Evolutionary conservation across 768 basidiomycete species (phyloP).

Genomic region (Piloderma croceum): DNA sequence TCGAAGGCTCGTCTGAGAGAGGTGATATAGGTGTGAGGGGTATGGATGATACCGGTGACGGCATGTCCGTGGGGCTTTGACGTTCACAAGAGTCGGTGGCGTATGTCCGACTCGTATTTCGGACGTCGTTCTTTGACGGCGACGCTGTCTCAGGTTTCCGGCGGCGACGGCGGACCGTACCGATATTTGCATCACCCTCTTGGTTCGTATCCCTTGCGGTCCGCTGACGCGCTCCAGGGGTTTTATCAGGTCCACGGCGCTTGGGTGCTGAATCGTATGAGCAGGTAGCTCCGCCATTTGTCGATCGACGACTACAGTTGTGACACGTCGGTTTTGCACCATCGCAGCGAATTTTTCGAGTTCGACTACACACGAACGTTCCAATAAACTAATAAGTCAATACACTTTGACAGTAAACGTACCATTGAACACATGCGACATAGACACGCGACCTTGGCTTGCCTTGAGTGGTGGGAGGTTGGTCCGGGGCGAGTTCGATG

Average conservation of each 20-base stretch:
- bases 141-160: background rate
- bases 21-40: background rate
- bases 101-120: background rate
- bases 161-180: background rate
- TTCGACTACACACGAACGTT: conserved; percentile 58
- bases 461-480: conserved; percentile 79
- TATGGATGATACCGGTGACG: background rate
- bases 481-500: conserved; percentile 67
- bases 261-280: conserved; percentile 67
- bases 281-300: conserved; percentile 39
- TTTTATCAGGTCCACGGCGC: conserved; percentile 75
- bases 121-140: background rate
- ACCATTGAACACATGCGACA: conserved; percentile 79
- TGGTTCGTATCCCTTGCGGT: conserved; percentile 37
- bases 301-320: conserved; percentile 57
- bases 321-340: conserved; percentile 73
- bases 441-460: conserved; percentile 69
- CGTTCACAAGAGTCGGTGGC: background rate
- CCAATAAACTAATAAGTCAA: conserved; percentile 8
- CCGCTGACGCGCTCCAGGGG: conserved; percentile 74
- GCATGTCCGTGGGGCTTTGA: background rate
- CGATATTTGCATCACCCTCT: conserved; percentile 24
- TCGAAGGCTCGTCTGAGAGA: too few species aligned
- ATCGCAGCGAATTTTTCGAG: conserved; percentile 77
- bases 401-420: conserved; percentile 13